Evolutionary conservation across 805 yeast species (phyloP), one percentile per base, ranked within the genome.

Genomic region (Candida boleticola): DNA sequence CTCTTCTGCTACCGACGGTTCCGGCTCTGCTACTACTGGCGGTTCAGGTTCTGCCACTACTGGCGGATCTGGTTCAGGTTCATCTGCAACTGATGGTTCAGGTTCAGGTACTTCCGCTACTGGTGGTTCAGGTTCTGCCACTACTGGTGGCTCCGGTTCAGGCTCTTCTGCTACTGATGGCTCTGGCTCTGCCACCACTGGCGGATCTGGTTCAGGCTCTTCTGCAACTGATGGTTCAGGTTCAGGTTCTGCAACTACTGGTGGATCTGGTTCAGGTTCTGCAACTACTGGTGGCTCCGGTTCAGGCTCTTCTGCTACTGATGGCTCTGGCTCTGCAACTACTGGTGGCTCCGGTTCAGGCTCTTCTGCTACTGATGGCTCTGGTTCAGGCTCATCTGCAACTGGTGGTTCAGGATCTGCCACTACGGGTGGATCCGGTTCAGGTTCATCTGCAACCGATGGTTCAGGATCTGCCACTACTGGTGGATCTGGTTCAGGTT

Each of bases 301-400:
- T 11, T 27, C 14, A 16, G 10, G 25, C 6, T 33, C 27, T 14
- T n/a, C n/a, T n/a, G n/a, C n/a, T n/a, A n/a, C n/a, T n/a, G n/a
- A n/a, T n/a, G n/a, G n/a, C n/a, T 33, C 50, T 31, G n/a, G n/a
- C n/a, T n/a, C n/a, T n/a, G n/a, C n/a, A n/a, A n/a, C n/a, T n/a
- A 53, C 62, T 4, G 54, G 59, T 18, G 43, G 48, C 10, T 42
- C 53, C 9, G 48, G 42, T 16, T n/a, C n/a, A n/a, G n/a, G n/a
- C n/a, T n/a, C n/a, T n/a, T 29, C 32, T n/a, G 17, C 37, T 13
- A 35, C 37, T 23, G 26, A 17, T 11, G 11, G 27, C 6, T 11
- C 20, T 19, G n/a, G n/a, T n/a, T 21, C 42, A 20, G 45, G 34
- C 16, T 51, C 44, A 16, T 29, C 35, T 16, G 30, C 45, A 18